phyloP scores from a whole-genome alignment of 495 filamentous ascomycete species.

The Thozetella sp. region DNA sequence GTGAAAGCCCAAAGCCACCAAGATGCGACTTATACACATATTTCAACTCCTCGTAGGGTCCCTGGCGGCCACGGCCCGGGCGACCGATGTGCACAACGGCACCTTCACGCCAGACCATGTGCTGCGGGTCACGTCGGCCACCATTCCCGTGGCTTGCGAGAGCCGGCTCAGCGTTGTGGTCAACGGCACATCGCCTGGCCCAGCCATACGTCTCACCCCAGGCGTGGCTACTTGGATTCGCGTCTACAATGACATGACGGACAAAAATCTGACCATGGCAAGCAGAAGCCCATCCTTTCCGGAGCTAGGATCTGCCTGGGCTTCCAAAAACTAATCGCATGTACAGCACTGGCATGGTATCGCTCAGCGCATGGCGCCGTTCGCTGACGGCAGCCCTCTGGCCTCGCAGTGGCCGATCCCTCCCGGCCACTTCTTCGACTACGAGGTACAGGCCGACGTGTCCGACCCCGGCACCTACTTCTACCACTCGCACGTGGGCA shows the following conservation, averaged over 20 bases:
- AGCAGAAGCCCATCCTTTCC: conserved; percentile 8
- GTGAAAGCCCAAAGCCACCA: not conserved
- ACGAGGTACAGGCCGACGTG: conserved; percentile 50
- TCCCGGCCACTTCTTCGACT: conserved; percentile 62
- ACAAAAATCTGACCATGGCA: conserved; percentile 58
- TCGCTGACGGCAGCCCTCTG: conserved; percentile 55
- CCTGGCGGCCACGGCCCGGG: conserved; percentile 4
- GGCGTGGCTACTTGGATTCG: conserved; percentile 56
- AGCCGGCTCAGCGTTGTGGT: conserved; percentile 43
- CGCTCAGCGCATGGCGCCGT: conserved; percentile 53
- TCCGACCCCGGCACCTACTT: conserved; percentile 59
- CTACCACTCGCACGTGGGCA: conserved; percentile 61
- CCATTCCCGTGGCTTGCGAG: conserved; percentile 43
- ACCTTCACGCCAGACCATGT: conserved; percentile 51
- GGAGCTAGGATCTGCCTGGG: no score
- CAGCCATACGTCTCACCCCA: conserved; percentile 45
- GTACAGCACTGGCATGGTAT: conserved; percentile 65
- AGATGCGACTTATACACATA: not conserved
- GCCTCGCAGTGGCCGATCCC: conserved; percentile 62
- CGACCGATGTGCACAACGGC: conserved; percentile 29
- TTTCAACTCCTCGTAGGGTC: conserved; percentile 6
- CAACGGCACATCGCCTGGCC: conserved; percentile 57
- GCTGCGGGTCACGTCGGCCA: conserved; percentile 41
- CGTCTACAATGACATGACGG: conserved; percentile 59
- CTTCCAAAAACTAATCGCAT: conserved; percentile 13